Percentiles rank a stretch among this genome's conserved stretches.
These are phyloP conservation scores for Canavalia gladiata DNA, from an alignment of 306 rosid genomes.

Conservation along the genomic window DNA sequence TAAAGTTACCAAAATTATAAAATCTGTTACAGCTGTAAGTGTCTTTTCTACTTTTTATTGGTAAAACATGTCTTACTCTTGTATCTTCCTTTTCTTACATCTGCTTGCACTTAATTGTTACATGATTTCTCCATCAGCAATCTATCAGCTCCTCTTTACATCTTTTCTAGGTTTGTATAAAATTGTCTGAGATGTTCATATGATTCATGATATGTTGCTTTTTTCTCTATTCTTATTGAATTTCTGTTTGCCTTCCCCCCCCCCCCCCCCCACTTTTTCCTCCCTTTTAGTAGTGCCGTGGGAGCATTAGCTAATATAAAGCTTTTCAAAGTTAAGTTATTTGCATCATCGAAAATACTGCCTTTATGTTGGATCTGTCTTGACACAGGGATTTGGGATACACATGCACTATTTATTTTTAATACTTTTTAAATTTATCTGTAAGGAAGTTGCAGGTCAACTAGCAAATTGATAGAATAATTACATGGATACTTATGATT, in stretches of 20 bases:
- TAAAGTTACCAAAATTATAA: slow-evolving; percentile 77
- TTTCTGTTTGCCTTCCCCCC: not conserved
- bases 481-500: too few species aligned
- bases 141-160: slow-evolving; percentile 23
- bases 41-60: slow-evolving; percentile 23
- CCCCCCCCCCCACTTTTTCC: not conserved
- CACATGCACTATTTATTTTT: not conserved
- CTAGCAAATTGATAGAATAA: slow-evolving; percentile 5
- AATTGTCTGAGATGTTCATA: slow-evolving; percentile 12
- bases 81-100: slow-evolving; percentile 27
- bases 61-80: slow-evolving; percentile 36
- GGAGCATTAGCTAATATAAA: slow-evolving; percentile 12
- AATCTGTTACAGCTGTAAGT: slow-evolving; percentile 91
- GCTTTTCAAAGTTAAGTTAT: slow-evolving; percentile 19
- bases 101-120: slow-evolving; percentile 39
- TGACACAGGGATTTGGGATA: slow-evolving; percentile 1
- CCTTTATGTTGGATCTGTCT: not conserved
- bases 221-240: slow-evolving; percentile 19
- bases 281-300: not conserved
- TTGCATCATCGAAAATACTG: not conserved
- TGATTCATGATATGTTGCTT: slow-evolving; percentile 19
- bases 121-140: slow-evolving; percentile 28
- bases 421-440: not conserved
- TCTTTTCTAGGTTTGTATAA: slow-evolving; percentile 16
- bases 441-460: slow-evolving; percentile 19